A percentile compares a stretch with the other conserved stretches of the same genome.
Conservation (phyloP, 345 rosid species). For the Excoecaria agallocha region DNA sequence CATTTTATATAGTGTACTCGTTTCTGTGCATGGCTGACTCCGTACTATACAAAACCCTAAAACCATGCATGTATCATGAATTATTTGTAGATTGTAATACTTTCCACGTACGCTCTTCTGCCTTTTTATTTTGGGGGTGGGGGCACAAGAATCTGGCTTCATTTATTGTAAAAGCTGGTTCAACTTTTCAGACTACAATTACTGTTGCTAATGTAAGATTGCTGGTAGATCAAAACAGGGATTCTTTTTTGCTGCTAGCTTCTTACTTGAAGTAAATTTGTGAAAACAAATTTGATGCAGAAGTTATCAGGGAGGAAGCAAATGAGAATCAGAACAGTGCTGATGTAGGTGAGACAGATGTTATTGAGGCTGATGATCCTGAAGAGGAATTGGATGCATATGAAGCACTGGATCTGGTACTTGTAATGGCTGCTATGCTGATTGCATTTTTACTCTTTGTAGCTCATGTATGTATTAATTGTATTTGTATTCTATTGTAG, state of each 20-base stretch:
- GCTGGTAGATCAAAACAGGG: neutral
- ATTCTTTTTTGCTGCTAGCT: neutral
- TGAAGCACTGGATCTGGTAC: constrained; percentile 60
- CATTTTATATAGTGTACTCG: neutral
- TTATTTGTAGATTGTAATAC: neutral
- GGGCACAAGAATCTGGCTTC: neutral
- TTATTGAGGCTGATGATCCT: constrained; percentile 53
- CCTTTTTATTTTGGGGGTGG: neutral
- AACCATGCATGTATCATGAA: neutral
- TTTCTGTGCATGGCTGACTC: neutral
- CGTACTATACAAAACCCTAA: neutral
- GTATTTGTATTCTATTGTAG: constrained; percentile 34
- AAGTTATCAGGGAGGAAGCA: constrained; percentile 36
- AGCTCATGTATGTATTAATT: neutral
- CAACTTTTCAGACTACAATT: neutral
- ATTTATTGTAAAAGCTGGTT: neutral
- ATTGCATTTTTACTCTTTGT: neutral
- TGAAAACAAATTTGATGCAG: constrained; percentile 19
- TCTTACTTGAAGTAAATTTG: constrained; percentile 1
- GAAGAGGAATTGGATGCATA: constrained; percentile 64
- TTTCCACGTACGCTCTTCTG: neutral
- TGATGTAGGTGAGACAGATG: constrained; percentile 47
- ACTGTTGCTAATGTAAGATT: neutral
- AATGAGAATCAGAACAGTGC: constrained; percentile 30
- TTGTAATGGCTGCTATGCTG: constrained; percentile 7